phyloP scores from a whole-genome alignment of 257 asterid species.

The Solanum pennellii region DNA sequence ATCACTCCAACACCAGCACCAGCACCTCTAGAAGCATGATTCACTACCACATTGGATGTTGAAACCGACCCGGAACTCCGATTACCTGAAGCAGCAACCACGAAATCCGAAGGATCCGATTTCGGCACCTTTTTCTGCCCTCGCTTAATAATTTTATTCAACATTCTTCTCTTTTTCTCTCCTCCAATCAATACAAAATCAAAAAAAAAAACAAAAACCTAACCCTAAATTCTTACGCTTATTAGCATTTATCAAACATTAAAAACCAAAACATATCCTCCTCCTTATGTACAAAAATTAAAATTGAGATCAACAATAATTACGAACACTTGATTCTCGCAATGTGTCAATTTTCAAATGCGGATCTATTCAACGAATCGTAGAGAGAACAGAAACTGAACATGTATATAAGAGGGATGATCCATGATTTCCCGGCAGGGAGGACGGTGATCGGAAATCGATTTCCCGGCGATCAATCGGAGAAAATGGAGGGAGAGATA shows the following conservation, averaged over 20 bases:
- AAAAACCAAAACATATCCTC: background rate
- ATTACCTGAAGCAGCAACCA: background rate
- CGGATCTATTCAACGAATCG: background rate
- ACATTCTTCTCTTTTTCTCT: background rate
- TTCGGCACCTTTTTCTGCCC: background rate
- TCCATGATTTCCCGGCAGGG: background rate
- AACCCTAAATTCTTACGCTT: background rate
- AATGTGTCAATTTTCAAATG: background rate
- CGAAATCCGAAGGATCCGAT: background rate
- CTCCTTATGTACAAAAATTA: background rate
- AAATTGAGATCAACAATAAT: background rate
- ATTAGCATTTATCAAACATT: background rate
- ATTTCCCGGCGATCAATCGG: background rate
- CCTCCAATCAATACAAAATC: background rate
- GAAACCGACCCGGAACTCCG: constrained; percentile 1
- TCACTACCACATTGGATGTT: background rate
- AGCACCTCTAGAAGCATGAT: background rate
- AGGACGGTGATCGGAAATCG: background rate
- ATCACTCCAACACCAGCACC: background rate
- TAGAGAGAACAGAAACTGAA: background rate
- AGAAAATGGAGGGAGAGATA: background rate
- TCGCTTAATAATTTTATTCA: background rate
- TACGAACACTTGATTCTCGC: background rate
- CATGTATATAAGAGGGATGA: background rate
- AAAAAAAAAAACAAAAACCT: background rate